phyloP scores from a whole-genome alignment of 768 basidiomycete species.

The Boletus insuetus region DNA sequence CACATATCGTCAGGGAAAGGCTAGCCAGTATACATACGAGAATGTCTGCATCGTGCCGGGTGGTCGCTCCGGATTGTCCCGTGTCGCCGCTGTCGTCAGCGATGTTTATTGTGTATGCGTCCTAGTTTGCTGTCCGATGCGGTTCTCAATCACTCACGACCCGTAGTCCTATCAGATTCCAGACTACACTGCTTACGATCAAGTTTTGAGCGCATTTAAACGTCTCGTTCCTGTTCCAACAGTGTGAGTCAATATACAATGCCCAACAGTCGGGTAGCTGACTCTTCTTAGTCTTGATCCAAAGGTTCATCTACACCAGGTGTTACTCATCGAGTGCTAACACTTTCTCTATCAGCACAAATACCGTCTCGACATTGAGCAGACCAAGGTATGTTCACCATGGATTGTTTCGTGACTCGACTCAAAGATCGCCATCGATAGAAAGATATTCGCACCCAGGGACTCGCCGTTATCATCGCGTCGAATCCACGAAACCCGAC shows the following conservation, averaged over 20 bases:
- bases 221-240: slow-evolving; percentile 90
- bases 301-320: slow-evolving; percentile 29
- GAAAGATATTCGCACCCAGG: slow-evolving; percentile 81
- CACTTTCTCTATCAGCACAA: slow-evolving; percentile 40
- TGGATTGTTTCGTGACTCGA: background rate
- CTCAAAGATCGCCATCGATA: slow-evolving; percentile 23
- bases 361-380: slow-evolving; percentile 76
- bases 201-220: slow-evolving; percentile 82
- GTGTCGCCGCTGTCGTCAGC: slow-evolving; percentile 88
- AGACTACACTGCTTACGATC: slow-evolving; percentile 88
- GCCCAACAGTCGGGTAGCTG: background rate
- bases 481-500: slow-evolving; percentile 98
- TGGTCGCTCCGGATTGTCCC: slow-evolving; percentile 84
- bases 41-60: slow-evolving; percentile 96
- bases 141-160: background rate
- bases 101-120: slow-evolving; percentile 75
- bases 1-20: slow-evolving; percentile 78
- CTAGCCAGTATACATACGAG: slow-evolving; percentile 84
- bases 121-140: background rate
- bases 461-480: slow-evolving; percentile 79
- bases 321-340: slow-evolving; percentile 5
- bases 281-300: slow-evolving; percentile 42
- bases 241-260: slow-evolving; percentile 49
- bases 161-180: slow-evolving; percentile 82
- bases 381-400: slow-evolving; percentile 55